phyloP scores from a whole-genome alignment of 2,329 filamentous ascomycete genomes.

The Neurospora sp. region DNA sequence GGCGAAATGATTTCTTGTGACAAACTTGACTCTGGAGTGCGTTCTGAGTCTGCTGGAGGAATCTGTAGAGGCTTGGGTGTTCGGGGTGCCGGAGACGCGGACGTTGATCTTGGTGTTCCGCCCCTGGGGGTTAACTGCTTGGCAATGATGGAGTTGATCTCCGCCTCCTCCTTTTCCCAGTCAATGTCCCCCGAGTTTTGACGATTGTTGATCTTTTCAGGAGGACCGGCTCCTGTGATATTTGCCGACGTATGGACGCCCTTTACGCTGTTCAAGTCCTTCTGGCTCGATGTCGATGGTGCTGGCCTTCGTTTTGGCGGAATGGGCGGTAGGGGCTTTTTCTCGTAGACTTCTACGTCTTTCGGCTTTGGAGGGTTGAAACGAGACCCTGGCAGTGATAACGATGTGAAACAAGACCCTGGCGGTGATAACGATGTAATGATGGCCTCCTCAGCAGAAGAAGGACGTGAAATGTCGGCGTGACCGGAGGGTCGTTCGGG shows the following conservation, averaged over 20 bases:
- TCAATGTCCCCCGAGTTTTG: not conserved
- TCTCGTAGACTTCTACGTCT: conserved; percentile 16
- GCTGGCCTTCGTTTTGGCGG: not conserved
- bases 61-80: not conserved
- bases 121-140: not conserved
- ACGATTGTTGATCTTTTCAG: not conserved
- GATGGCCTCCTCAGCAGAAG: not conserved
- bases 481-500: not conserved
- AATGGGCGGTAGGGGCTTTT: conserved; percentile 18
- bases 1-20: conserved; percentile 13
- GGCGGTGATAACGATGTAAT: not conserved
- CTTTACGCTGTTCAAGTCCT: conserved; percentile 7
- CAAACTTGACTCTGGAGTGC: not conserved
- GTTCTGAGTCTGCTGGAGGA: not conserved
- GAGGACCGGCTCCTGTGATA: conserved; percentile 4
- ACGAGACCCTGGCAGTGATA: not conserved
- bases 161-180: conserved; percentile 5
- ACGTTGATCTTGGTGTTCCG: not conserved
- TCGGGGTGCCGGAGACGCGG: not conserved
- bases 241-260: conserved; percentile 11
- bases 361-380: conserved; percentile 6
- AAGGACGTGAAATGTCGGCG: not conserved
- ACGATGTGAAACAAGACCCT: not conserved
- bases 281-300: conserved; percentile 15
- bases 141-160: conserved; percentile 5